These are phyloP conservation scores for Trichoderma breve DNA, from an alignment of 2,329 filamentous ascomycete species.

Conservation along the genomic window DNA sequence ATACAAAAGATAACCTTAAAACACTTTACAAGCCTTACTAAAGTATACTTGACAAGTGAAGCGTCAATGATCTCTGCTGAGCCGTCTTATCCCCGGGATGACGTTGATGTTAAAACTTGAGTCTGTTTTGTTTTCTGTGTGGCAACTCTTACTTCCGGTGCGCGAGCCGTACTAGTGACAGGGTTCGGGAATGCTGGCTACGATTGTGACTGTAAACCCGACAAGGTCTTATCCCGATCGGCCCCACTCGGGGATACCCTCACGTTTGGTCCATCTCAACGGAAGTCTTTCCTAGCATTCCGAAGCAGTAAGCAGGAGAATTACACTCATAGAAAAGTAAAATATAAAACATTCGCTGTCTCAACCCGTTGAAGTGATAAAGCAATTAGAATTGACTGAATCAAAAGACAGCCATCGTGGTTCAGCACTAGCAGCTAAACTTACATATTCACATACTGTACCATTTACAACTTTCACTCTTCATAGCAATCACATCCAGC, in stretches of 20 bases:
- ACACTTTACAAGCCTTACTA: not conserved
- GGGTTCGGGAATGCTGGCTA: not conserved
- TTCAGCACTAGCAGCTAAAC: not conserved
- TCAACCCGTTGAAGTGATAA: not conserved
- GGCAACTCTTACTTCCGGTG: not conserved
- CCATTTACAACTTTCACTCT: not conserved
- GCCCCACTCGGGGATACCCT: not conserved
- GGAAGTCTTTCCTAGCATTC: not conserved
- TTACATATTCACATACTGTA: not conserved
- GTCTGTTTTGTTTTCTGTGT: not conserved
- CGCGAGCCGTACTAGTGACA: not conserved
- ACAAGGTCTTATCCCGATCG: slow-evolving; percentile 1
- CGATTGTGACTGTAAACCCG: not conserved
- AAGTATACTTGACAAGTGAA: not conserved
- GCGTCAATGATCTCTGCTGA: too few species aligned
- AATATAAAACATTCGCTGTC: not conserved
- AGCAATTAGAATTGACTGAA: not conserved
- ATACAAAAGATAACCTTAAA: not conserved
- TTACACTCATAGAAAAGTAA: not conserved
- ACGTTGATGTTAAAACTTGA: not conserved
- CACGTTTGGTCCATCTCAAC: not conserved
- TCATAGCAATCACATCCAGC: not conserved
- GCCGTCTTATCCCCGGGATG: not conserved
- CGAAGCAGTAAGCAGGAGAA: not conserved
- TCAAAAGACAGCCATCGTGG: not conserved